phyloP scores from a whole-genome alignment of 805 yeast species.

The Schwanniomyces pseudopolymorphus region DNA sequence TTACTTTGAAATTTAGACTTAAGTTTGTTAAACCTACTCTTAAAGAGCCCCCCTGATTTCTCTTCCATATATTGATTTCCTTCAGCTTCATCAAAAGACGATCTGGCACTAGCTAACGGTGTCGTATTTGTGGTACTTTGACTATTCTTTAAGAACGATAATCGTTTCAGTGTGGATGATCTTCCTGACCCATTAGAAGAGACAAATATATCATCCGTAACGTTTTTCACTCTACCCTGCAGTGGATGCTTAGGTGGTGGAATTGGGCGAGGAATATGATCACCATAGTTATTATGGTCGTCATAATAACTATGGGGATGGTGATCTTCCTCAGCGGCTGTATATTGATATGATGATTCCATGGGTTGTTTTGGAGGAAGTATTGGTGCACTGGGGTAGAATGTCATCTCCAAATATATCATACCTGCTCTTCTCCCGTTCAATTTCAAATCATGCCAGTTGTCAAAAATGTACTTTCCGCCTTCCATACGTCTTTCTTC shows the following conservation, averaged over 20 bases:
- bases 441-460: conserved; percentile 74
- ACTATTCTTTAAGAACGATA: conserved; percentile 11
- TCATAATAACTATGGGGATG: too few relatives aligned
- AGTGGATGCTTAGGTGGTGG: conserved; percentile 14
- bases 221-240: conserved; percentile 8
- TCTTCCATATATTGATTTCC: conserved; percentile 1
- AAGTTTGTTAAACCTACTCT: conserved; percentile 29
- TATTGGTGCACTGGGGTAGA: conserved; percentile 61
- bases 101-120: conserved; percentile 2
- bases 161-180: conserved; percentile 7
- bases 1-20: conserved; percentile 31
- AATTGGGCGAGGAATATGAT: conserved; percentile 2
- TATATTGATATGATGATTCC: conserved; percentile 2
- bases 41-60: conserved; percentile 13
- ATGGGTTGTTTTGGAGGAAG: conserved; percentile 36
- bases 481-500: conserved; percentile 48
- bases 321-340: neutral
- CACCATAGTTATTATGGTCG: neutral
- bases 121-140: conserved; percentile 4
- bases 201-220: conserved; percentile 26
- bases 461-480: conserved; percentile 72
- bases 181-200: conserved; percentile 10
- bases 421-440: conserved; percentile 82
- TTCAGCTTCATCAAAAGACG: neutral
- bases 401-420: conserved; percentile 88